phyloP scores from a whole-genome alignment of 1,139 yeast species.

The Wickerhamomyces sp. region DNA sequence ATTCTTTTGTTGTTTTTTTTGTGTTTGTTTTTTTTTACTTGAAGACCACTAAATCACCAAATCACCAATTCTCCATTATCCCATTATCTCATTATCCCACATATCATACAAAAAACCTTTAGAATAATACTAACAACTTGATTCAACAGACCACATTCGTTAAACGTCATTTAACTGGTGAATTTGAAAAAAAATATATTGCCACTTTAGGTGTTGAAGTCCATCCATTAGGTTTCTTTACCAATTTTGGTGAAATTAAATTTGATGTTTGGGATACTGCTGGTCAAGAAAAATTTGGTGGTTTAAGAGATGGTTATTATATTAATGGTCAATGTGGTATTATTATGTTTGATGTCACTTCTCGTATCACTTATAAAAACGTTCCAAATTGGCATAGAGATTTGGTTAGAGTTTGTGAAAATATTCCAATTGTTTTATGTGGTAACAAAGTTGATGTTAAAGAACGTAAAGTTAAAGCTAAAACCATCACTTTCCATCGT shows the following conservation, averaged over 20 bases:
- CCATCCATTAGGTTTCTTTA: constrained; percentile 96
- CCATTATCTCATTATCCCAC: background rate
- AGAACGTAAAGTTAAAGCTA: constrained; percentile 99
- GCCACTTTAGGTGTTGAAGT: constrained; percentile 99
- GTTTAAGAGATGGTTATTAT: constrained; percentile 98
- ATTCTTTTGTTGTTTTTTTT: no score
- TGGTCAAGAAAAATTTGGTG: constrained; percentile 99
- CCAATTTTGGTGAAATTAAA: constrained; percentile 97
- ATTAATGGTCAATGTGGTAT: constrained; percentile 99
- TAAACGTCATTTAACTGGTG: constrained; percentile 99
- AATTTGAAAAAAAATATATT: constrained; percentile 97
- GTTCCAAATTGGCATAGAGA: constrained; percentile 99
- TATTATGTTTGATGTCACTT: constrained; percentile 99
- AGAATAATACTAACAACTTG: constrained; percentile 8
- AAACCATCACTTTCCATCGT: constrained; percentile 99
- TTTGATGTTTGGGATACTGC: constrained; percentile 99
- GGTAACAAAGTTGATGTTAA: constrained; percentile 99
- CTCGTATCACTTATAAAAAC: constrained; percentile 98
- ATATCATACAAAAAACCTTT: background rate
- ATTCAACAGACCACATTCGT: constrained; percentile 81
- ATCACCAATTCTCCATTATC: background rate
- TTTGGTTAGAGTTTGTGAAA: constrained; percentile 98
- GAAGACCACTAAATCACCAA: no score
- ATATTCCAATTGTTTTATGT: constrained; percentile 97
- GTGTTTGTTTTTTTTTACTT: no score